Conservation (phyloP, 495 filamentous ascomycete genomes). For the Hyaloscypha variabilis region DNA sequence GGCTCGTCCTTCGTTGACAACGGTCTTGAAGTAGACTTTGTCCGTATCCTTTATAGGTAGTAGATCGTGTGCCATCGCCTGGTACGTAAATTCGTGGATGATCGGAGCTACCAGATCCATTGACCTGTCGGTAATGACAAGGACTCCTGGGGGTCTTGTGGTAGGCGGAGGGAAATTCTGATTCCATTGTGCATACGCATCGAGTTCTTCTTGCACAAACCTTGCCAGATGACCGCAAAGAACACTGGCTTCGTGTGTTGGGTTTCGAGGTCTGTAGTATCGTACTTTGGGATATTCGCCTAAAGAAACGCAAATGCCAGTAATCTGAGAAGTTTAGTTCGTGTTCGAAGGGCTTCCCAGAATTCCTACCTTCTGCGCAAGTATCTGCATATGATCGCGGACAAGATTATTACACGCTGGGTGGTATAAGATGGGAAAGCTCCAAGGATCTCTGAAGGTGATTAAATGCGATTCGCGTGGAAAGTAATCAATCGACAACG, state of each 20-base stretch:
- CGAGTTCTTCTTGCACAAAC: constrained; percentile 90
- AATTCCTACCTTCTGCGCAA: constrained; percentile 80
- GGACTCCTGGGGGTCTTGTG: constrained; percentile 78
- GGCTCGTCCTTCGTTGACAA: constrained; percentile 67
- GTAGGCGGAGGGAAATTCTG: constrained; percentile 80
- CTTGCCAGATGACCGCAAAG: constrained; percentile 84
- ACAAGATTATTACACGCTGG: constrained; percentile 86
- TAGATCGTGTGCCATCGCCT: constrained; percentile 95
- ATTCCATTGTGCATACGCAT: constrained; percentile 80
- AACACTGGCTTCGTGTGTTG: constrained; percentile 83
- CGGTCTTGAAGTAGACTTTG: constrained; percentile 82
- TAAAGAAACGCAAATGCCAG: constrained; percentile 78
- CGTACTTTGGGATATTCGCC: constrained; percentile 90
- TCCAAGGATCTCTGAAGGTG: constrained; percentile 91
- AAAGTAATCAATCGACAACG: constrained; percentile 83
- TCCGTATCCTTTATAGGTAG: constrained; percentile 85
- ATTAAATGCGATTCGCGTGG: constrained; percentile 89
- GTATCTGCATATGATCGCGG: constrained; percentile 71
- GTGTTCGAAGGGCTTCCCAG: background rate
- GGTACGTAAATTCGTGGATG: constrained; percentile 96
- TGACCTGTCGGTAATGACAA: constrained; percentile 87
- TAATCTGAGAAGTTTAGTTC: constrained; percentile 57
- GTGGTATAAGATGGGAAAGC: constrained; percentile 91
- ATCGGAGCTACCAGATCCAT: constrained; percentile 89
- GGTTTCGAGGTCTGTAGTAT: constrained; percentile 77